Percentiles rank a stretch among this genome's conserved stretches.
phyloP scores from a whole-genome alignment of 2,329 filamentous ascomycete species.

The Diaporthe sp. region DNA sequence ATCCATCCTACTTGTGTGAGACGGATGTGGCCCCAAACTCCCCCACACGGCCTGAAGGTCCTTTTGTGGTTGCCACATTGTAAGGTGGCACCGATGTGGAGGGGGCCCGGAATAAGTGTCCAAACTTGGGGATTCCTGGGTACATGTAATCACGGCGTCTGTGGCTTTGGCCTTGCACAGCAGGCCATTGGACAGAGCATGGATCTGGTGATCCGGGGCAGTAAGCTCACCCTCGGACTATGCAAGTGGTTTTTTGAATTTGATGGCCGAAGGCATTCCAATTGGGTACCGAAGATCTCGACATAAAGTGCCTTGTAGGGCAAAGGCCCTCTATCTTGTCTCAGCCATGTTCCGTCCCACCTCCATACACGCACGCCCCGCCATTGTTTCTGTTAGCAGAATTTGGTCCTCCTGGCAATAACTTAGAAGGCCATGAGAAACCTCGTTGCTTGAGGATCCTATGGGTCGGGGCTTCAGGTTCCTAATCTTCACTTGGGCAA shows the following conservation, averaged over 20 bases:
- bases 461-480: not conserved
- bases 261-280: not conserved
- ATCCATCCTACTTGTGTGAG: conserved; percentile 6
- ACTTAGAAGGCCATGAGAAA: not conserved
- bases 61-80: conserved; percentile 2
- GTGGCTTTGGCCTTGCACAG: not conserved
- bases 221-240: not conserved
- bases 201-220: not conserved
- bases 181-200: not conserved
- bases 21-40: not conserved
- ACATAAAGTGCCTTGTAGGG: not conserved
- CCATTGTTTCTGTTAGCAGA: not conserved
- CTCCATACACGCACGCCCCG: not conserved
- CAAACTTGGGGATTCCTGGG: not conserved
- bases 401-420: not conserved
- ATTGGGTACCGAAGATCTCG: conserved; percentile 1
- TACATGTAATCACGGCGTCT: not conserved
- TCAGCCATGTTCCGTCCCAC: not conserved
- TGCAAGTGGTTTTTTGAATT: not conserved
- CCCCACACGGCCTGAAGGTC: conserved; percentile 1
- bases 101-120: not conserved
- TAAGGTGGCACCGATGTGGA: not conserved
- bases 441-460: not conserved
- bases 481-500: not conserved
- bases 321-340: not conserved